phyloP scores from a whole-genome alignment of 768 basidiomycete species.

The Pseudohyphozyma bogoriensis region DNA sequence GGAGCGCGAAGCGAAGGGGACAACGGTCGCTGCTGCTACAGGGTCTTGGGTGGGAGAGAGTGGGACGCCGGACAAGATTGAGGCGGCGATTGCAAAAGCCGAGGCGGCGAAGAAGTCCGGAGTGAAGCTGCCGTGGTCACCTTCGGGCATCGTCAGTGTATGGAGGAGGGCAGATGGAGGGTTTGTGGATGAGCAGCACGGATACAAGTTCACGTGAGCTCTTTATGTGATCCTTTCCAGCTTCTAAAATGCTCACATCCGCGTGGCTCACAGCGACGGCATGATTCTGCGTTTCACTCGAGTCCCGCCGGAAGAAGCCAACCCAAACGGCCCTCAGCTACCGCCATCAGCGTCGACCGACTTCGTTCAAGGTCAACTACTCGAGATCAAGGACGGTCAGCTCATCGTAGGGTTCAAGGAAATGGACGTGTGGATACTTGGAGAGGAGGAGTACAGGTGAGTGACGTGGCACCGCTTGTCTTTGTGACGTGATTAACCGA shows the following conservation, averaged over 20 bases:
- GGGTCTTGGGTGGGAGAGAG: constrained; percentile 18
- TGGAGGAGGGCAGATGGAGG: constrained; percentile 7
- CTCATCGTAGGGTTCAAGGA: constrained; percentile 54
- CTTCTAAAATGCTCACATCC: background rate
- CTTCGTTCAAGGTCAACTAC: constrained; percentile 46
- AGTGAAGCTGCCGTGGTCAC: background rate
- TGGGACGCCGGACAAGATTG: background rate
- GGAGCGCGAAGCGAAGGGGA: constrained; percentile 10
- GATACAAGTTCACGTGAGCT: constrained; percentile 13
- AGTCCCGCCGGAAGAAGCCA: background rate
- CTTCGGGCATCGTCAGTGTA: constrained; percentile 1
- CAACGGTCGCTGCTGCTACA: constrained; percentile 7
- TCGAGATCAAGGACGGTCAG: constrained; percentile 47
- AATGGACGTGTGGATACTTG: constrained; percentile 39
- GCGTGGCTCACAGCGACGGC: background rate
- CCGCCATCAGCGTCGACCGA: constrained; percentile 1
- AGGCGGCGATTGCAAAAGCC: background rate
- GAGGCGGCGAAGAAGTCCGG: too few relatives aligned
- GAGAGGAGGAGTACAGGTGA: constrained; percentile 47
- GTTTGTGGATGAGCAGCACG: constrained; percentile 1
- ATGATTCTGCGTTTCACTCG: constrained; percentile 16
- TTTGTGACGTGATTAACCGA: constrained; percentile 29
- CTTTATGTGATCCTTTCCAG: too few relatives aligned
- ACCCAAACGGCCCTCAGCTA: too few relatives aligned
- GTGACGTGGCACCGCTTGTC: background rate